phyloP scores from a whole-genome alignment of 805 yeast species.

The Candida sithepensis region DNA sequence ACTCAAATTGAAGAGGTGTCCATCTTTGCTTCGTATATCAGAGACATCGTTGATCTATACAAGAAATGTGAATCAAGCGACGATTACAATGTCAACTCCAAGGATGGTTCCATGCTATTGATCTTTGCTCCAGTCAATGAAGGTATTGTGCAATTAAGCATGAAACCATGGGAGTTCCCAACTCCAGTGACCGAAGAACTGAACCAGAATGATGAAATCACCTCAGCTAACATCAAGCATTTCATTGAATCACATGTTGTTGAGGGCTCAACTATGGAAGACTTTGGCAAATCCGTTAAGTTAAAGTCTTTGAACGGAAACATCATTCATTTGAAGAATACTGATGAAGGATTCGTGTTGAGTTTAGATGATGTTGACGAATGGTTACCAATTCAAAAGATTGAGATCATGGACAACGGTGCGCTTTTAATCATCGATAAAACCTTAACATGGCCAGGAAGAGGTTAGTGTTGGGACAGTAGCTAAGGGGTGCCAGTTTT shows the following conservation, averaged over 20 bases:
- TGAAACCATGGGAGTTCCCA: slow-evolving; percentile 87
- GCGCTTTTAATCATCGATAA: slow-evolving; percentile 39
- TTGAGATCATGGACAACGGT: slow-evolving; percentile 42
- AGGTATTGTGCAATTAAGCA: slow-evolving; percentile 47
- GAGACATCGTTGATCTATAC: slow-evolving; percentile 54
- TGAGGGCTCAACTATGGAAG: slow-evolving; percentile 22
- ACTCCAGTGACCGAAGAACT: slow-evolving; percentile 37
- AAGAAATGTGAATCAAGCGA: slow-evolving; percentile 38
- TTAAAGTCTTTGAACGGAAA: slow-evolving; percentile 34
- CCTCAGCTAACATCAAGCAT: slow-evolving; percentile 47
- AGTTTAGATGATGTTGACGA: slow-evolving; percentile 30
- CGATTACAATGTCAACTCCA: slow-evolving; percentile 24
- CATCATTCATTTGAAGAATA: slow-evolving; percentile 34
- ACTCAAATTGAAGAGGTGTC: slow-evolving; percentile 43
- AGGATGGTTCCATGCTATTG: slow-evolving; percentile 32
- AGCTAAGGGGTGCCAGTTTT: background rate
- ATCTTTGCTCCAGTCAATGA: slow-evolving; percentile 70
- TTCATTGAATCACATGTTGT: slow-evolving; percentile 67
- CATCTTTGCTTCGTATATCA: slow-evolving; percentile 65
- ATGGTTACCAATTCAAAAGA: slow-evolving; percentile 34
- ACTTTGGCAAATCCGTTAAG: slow-evolving; percentile 15
- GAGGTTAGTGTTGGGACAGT: slow-evolving; percentile 4
- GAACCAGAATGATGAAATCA: slow-evolving; percentile 44
- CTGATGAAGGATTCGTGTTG: slow-evolving; percentile 33
- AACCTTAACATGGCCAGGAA: slow-evolving; percentile 36